phyloP scores from a whole-genome alignment of 495 filamentous ascomycete genomes.

The Bathelium albidoporum region DNA sequence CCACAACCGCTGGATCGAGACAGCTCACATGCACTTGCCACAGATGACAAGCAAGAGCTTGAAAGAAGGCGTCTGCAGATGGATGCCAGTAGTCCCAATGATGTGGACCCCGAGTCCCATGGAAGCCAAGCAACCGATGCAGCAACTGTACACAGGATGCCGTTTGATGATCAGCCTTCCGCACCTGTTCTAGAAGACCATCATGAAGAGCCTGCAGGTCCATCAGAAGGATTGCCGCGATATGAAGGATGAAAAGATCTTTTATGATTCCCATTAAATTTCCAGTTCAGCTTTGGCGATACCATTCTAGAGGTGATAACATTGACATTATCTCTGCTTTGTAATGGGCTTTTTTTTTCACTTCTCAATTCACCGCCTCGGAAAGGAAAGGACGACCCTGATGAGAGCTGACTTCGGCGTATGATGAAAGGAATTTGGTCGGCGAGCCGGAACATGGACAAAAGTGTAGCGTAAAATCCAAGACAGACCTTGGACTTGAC shows the following conservation, averaged over 20 bases:
- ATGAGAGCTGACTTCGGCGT: no score
- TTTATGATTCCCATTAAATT: no score
- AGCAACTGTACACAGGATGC: not conserved
- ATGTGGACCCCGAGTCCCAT: conserved; percentile 38
- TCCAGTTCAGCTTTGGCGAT: no score
- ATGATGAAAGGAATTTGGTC: no score
- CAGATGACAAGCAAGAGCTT: conserved; percentile 80
- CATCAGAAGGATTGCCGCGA: not conserved
- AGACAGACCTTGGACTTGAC: no score
- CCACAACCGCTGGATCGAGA: conserved; percentile 11
- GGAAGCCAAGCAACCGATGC: conserved; percentile 14
- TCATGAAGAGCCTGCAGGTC: not conserved
- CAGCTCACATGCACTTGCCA: conserved; percentile 8
- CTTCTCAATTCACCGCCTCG: no score
- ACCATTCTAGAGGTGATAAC: no score
- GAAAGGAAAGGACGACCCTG: no score
- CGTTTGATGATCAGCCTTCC: not conserved
- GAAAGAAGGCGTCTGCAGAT: conserved; percentile 63
- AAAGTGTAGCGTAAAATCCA: no score
- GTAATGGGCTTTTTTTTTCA: not conserved
- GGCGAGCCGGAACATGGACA: no score
- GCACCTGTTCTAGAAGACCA: not conserved
- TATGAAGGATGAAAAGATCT: not conserved
- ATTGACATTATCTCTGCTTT: not conserved
- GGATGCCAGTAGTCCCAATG: conserved; percentile 59